Evolutionary conservation across 306 rosid genomes (phyloP).

Genomic region (Rosa persica): DNA sequence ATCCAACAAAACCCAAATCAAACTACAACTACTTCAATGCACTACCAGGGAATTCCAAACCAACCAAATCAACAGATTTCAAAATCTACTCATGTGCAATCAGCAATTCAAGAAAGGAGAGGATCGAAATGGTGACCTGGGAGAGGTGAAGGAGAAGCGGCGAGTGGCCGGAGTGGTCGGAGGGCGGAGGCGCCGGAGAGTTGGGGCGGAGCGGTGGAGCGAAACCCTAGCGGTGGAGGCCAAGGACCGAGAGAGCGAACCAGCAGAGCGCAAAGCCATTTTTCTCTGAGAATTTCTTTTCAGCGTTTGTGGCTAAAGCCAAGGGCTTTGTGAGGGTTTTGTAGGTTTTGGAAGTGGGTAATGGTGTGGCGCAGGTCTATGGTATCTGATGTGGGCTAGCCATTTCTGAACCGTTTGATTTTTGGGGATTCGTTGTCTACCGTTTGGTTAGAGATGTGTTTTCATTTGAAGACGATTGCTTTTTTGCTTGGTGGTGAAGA

Average conservation of each 20-base stretch:
- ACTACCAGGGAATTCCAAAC: not conserved
- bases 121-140: slow-evolving; percentile 44
- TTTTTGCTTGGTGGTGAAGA: not conserved
- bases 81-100: not conserved
- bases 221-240: slow-evolving; percentile 65
- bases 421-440: not conserved
- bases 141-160: slow-evolving; percentile 61
- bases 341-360: not conserved
- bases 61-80: not conserved
- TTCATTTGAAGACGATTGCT: not conserved
- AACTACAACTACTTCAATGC: not conserved
- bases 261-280: slow-evolving; percentile 78
- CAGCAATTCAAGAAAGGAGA: not conserved
- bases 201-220: slow-evolving; percentile 53
- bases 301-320: not conserved
- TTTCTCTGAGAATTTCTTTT: not conserved
- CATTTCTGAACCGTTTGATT: not conserved
- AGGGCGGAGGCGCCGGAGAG: slow-evolving; percentile 61
- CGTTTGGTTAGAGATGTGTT: not conserved
- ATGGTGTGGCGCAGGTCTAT: not conserved
- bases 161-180: slow-evolving; percentile 69
- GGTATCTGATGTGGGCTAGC: not conserved
- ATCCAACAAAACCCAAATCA: not conserved
- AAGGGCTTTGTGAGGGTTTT: slow-evolving; percentile 75
- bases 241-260: slow-evolving; percentile 70